Evolutionary conservation across 495 filamentous ascomycete species (phyloP), one percentile per base, ranked within the genome.

Genomic region (Podospora tetraspora): DNA sequence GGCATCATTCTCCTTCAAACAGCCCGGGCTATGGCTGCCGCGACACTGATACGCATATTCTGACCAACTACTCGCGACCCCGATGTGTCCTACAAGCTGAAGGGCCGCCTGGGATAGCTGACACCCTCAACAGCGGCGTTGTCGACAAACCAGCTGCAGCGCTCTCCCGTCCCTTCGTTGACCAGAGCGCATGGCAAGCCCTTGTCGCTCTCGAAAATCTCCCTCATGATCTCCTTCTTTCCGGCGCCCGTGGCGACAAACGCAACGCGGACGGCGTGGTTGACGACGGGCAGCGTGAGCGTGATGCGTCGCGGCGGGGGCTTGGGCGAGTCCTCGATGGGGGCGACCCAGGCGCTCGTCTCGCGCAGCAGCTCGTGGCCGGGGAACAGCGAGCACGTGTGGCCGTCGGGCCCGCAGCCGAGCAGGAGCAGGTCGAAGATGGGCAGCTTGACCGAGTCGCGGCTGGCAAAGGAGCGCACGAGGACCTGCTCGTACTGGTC

Each of bases 301-400:
- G 95, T 98, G 78, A 99, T 96, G 68, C 95, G 87, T 77, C 88
- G 89, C 57, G 92, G 84, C 22, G 95, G 95, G 25, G 94, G 93
- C 86, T 99, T 99, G 32, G 95, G 95, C 24, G 92, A 96, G 80
- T 97, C 91, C 75, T 88, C 88, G 72, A 96, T 93, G 3, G 94
- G 86, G 6, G 91, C 89, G 12, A 97, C 93, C 95, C 95, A 99
- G 37, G 93, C 94, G 72, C 90, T 89, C 67, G 87, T 87, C 83
- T 98, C 95, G 57, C 94, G 87, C 69, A 99, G 83, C 57, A 98
- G 83, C 59, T 88, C 87, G 71, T 97, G 94, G 27, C 90, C 89
- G 7, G 95, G 96, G 83, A 99, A 99, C 30, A 98, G 84, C 71
- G 89, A 93, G 90, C 96, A 98, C 25, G 95, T 97, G 79, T 99